phyloP scores from a whole-genome alignment of 2,329 filamentous ascomycete genomes.

The Lachnellula occidentalis region DNA sequence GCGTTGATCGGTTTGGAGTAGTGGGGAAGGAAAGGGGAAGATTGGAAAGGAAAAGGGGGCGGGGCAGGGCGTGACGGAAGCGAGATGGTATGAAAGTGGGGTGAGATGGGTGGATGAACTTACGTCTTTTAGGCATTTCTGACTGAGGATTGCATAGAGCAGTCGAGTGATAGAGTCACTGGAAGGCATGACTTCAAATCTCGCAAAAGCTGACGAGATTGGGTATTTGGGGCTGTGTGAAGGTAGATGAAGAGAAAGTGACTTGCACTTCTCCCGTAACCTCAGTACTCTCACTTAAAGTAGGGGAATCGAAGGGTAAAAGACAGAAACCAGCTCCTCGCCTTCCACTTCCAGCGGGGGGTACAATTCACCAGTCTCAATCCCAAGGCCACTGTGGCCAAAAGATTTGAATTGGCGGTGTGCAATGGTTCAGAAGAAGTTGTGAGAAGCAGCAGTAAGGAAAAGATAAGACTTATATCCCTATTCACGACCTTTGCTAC shows the following conservation, averaged over 20 bases:
- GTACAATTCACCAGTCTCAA: slow-evolving; percentile 2
- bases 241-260: background rate
- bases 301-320: background rate
- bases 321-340: background rate
- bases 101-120: slow-evolving; percentile 10
- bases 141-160: slow-evolving; percentile 50
- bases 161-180: slow-evolving; percentile 39
- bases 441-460: slow-evolving; percentile 17
- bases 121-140: slow-evolving; percentile 47
- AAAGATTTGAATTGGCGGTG: slow-evolving; percentile 16
- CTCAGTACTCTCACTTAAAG: background rate
- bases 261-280: background rate
- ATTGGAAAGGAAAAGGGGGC: background rate
- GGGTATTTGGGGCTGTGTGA: background rate
- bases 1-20: background rate
- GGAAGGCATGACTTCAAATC: background rate
- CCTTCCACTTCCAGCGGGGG: background rate
- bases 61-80: background rate
- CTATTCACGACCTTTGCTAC: slow-evolving; percentile 10
- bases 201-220: background rate
- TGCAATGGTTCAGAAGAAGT: slow-evolving; percentile 12
- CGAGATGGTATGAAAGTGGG: background rate
- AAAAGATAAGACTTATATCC: slow-evolving; percentile 15
- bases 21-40: background rate
- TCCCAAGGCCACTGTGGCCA: background rate